Percentiles rank a stretch among this genome's conserved stretches.
These are phyloP conservation scores for Orbilia javanica DNA, from an alignment of 2,329 filamentous ascomycete genomes.

Conservation along the genomic window DNA sequence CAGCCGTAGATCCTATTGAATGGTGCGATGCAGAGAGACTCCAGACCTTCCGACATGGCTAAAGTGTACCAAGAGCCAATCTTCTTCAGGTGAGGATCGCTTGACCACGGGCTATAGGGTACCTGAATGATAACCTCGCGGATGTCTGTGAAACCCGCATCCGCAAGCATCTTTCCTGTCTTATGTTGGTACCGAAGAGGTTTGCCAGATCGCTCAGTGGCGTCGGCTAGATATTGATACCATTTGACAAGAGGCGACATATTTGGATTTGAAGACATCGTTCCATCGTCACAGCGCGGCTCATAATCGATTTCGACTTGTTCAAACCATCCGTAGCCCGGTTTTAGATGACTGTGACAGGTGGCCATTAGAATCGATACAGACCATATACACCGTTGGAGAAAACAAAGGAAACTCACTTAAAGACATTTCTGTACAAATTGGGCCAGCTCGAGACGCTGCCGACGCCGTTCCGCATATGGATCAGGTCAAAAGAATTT, in stretches of 20 bases:
- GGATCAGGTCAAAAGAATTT: constrained; percentile 83
- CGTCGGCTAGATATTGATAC: constrained; percentile 76
- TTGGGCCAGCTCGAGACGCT: constrained; percentile 81
- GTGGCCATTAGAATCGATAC: constrained; percentile 4
- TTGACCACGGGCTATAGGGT: constrained; percentile 80
- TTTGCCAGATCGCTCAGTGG: constrained; percentile 75
- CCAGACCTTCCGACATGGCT: constrained; percentile 78
- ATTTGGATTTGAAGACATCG: constrained; percentile 71
- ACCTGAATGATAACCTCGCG: constrained; percentile 76
- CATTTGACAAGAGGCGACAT: constrained; percentile 71
- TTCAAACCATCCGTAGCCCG: constrained; percentile 81
- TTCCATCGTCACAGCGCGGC: constrained; percentile 78
- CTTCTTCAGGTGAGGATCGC: constrained; percentile 74
- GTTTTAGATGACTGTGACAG: constrained; percentile 76
- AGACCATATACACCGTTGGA: neutral
- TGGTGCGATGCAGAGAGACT: constrained; percentile 79
- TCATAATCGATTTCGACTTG: constrained; percentile 89
- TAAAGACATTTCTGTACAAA: constrained; percentile 78
- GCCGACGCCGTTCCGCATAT: constrained; percentile 82
- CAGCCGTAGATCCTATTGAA: constrained; percentile 76
- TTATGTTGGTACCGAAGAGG: constrained; percentile 75
- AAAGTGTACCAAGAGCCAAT: constrained; percentile 88
- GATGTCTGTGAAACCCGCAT: constrained; percentile 84
- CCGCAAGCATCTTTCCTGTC: constrained; percentile 74
- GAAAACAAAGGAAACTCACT: constrained; percentile 68